Evolutionary conservation across 208 protist species (phyloP), one percentile per base, ranked within the genome.

Genomic region (Perkinsela sp.): DNA sequence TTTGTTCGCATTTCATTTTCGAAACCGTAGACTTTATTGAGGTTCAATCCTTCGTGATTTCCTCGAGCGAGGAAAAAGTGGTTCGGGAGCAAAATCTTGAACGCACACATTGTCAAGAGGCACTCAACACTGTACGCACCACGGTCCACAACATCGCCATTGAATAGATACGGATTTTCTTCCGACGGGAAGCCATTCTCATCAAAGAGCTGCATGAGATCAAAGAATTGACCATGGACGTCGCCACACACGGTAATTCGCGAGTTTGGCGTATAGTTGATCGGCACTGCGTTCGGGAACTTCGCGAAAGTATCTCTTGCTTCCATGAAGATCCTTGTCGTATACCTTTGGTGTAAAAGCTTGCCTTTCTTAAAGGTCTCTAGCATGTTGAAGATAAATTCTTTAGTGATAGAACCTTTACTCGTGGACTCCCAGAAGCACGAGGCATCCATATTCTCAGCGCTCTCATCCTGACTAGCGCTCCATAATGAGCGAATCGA

Each of bases 11-110:
- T 90, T 77, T 98, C 95, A 31, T 93, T 94, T 71, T 96, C 88
- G 75, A 98, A 98, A 32, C 95, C 96, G 72, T 97, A 98, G 69
- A 97, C 85, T 69, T 87, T 85, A 77, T 98, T 98, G 89, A 97
- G 92, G 28, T 85, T 77, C 1, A 83, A 32, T 1, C 87, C 83
- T 72, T 98, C 96, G 78, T 98, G 96, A 80, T 98, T 97, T 28
- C 93, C 93, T 31, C 92, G 84, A 1, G 91, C 89, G 22, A 96
- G 70, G 80, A 90, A 93, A 72, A 97, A 82, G 75, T 91, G 80
- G 66, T 96, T 77, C 1, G 94, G 94, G 76, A 96, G 95, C 0
- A 96, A 75, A 31, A 96, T 32, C 79, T 97, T 97, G 79, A 91
- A 96, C 0, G 91, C 85, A n/a, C 97, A 85, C 1, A 98, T 77